These are phyloP conservation scores for Aphanomyces invadans DNA, from an alignment of 352 stramenopile species.

Conservation along the genomic window DNA sequence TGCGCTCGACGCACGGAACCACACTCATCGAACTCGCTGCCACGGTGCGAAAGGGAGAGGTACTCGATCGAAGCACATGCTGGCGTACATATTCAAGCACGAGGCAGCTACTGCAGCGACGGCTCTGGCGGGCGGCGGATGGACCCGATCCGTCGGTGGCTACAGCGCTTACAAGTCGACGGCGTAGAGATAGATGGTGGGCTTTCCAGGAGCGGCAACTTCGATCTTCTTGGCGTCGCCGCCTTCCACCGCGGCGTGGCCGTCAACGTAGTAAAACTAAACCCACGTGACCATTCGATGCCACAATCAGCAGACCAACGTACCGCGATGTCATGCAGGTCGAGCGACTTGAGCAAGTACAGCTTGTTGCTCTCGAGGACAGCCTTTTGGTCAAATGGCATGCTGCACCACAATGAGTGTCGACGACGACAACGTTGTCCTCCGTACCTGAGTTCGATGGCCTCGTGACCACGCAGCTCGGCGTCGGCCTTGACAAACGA, in stretches of 20 bases:
- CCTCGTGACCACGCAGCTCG: conserved; percentile 85
- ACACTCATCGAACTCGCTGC: too few relatives aligned
- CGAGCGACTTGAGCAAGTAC: conserved; percentile 85
- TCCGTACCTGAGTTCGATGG: conserved; percentile 84
- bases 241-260: conserved; percentile 48
- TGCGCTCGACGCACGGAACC: too few relatives aligned
- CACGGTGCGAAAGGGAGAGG: too few relatives aligned
- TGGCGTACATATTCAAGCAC: neutral
- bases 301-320: conserved; percentile 17
- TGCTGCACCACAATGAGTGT: conserved; percentile 34
- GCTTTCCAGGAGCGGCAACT: conserved; percentile 72
- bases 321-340: conserved; percentile 80
- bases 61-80: too few relatives aligned
- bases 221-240: conserved; percentile 81
- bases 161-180: neutral
- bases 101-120: too few relatives aligned
- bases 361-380: conserved; percentile 88
- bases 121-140: too few relatives aligned
- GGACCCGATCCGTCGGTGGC: too few relatives aligned
- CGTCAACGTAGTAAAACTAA: conserved; percentile 74
- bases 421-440: too few relatives aligned
- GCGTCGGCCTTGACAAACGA: conserved; percentile 93
- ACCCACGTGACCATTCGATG: too few relatives aligned
- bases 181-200: conserved; percentile 27
- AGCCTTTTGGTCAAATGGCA: conserved; percentile 93